A percentile compares a stretch with the other conserved stretches of the same genome.
Conservation (phyloP, 345 rosid species). For the Atalantia buxifolia region DNA sequence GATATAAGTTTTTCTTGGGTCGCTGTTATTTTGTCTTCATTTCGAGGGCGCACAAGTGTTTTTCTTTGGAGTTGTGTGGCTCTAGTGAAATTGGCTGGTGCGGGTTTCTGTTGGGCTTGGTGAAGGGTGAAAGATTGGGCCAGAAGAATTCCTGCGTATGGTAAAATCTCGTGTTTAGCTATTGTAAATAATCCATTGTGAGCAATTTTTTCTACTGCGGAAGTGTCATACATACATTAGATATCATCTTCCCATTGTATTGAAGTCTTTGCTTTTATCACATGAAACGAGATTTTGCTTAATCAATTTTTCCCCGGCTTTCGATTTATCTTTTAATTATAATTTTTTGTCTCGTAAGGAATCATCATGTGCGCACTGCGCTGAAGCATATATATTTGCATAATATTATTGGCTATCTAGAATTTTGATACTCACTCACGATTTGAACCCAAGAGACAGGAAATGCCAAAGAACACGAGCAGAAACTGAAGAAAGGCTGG, state of each 20-base stretch:
- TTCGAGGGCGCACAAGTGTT: background rate
- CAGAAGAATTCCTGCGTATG: slow-evolving; percentile 5
- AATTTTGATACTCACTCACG: background rate
- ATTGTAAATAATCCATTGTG: slow-evolving; percentile 19
- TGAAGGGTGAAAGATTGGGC: background rate
- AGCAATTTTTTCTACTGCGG: slow-evolving; percentile 3
- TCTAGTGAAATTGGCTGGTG: slow-evolving; percentile 5
- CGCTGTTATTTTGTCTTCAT: background rate
- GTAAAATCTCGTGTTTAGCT: background rate
- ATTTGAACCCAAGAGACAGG: background rate
- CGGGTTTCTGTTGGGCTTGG: background rate
- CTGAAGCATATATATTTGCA: no score
- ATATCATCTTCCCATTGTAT: background rate
- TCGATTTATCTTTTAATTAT: no score
- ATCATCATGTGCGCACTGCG: no score
- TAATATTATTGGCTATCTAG: no score
- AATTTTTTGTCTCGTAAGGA: no score
- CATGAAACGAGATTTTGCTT: background rate
- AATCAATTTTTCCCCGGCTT: background rate
- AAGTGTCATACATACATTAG: background rate
- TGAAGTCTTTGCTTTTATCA: background rate
- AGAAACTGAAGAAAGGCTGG: background rate
- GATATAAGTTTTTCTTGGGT: background rate
- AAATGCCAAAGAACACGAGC: background rate
- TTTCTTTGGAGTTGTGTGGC: background rate